Percentiles rank a stretch among this genome's conserved stretches.
Evolutionary conservation across 371 early-diverging fungal genomes (phyloP).

Genomic region (Sporodiniella umbellata): DNA sequence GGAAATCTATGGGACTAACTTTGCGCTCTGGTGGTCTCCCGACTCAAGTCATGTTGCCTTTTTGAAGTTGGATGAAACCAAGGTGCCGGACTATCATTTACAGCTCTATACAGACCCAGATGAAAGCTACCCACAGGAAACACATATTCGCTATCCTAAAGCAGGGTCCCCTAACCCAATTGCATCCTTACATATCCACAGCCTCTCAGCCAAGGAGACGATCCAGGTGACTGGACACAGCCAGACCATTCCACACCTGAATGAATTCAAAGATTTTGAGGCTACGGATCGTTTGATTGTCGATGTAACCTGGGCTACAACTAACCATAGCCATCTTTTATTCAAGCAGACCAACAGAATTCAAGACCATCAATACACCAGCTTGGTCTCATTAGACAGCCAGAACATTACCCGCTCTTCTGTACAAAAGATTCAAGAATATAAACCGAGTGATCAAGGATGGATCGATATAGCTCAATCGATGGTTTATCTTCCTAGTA

Average conservation of each 20-base stretch:
- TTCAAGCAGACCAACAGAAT: slow-evolving; percentile 87
- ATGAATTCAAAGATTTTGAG: slow-evolving; percentile 31
- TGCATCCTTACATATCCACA: slow-evolving; percentile 70
- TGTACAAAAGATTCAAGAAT: slow-evolving; percentile 48
- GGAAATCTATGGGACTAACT: too few species aligned
- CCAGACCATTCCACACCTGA: slow-evolving; percentile 3
- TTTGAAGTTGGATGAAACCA: slow-evolving; percentile 79
- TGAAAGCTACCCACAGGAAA: slow-evolving; percentile 64
- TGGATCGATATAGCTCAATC: slow-evolving; percentile 68
- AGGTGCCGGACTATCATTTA: slow-evolving; percentile 73
- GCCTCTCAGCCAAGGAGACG: slow-evolving; percentile 18
- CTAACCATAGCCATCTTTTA: slow-evolving; percentile 58
- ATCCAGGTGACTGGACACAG: slow-evolving; percentile 8
- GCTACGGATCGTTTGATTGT: slow-evolving; percentile 74
- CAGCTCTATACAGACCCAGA: slow-evolving; percentile 57
- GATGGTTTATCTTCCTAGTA: slow-evolving; percentile 40
- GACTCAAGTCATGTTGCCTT: slow-evolving; percentile 80
- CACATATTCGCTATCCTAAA: slow-evolving; percentile 84
- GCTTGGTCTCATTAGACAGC: slow-evolving; percentile 39
- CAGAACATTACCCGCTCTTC: slow-evolving; percentile 12
- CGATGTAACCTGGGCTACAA: slow-evolving; percentile 80
- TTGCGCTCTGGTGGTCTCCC: slow-evolving; percentile 88
- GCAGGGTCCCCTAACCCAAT: slow-evolving; percentile 84
- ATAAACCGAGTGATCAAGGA: slow-evolving; percentile 62
- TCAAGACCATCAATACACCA: slow-evolving; percentile 76